phyloP scores from a whole-genome alignment of 1,284 basidiomycete genomes.

The Cryptococcus floricola region DNA sequence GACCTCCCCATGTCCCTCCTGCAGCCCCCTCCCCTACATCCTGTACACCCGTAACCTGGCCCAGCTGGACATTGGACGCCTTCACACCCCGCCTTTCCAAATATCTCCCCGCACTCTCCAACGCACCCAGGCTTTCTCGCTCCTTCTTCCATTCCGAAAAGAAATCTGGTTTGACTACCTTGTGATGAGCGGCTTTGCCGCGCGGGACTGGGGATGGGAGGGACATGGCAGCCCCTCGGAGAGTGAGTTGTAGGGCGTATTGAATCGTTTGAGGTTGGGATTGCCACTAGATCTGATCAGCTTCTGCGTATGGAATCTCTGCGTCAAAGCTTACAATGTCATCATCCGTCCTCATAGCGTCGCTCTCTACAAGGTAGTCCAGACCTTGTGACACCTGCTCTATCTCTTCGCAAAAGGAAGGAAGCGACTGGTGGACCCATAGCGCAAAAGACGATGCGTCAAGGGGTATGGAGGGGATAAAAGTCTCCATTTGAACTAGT shows the following conservation, averaged over 20 bases:
- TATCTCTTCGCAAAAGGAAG: slow-evolving; percentile 71
- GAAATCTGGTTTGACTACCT: slow-evolving; percentile 57
- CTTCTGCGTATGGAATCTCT: neutral
- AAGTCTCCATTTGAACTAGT: slow-evolving; percentile 68
- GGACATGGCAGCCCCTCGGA: slow-evolving; percentile 71
- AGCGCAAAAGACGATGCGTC: slow-evolving; percentile 82
- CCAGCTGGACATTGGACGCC: slow-evolving; percentile 15
- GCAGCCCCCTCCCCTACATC: neutral
- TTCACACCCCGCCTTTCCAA: slow-evolving; percentile 30
- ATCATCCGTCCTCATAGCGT: slow-evolving; percentile 63
- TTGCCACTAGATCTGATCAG: slow-evolving; percentile 57
- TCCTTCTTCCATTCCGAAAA: slow-evolving; percentile 49
- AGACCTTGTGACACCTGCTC: slow-evolving; percentile 68
- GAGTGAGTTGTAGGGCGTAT: slow-evolving; percentile 75
- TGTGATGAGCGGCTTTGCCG: slow-evolving; percentile 58
- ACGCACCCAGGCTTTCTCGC: slow-evolving; percentile 33
- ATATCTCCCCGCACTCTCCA: slow-evolving; percentile 41
- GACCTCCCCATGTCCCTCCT: slow-evolving; percentile 12
- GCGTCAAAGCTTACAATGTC: slow-evolving; percentile 59
- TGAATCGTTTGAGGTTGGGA: slow-evolving; percentile 61
- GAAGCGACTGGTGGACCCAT: slow-evolving; percentile 91
- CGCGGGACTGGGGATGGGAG: slow-evolving; percentile 81
- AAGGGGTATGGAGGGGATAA: slow-evolving; percentile 75
- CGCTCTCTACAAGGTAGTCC: slow-evolving; percentile 77
- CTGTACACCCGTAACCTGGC: neutral